These are phyloP conservation scores for Dioscorea dumetorum DNA, from an alignment of 106 monocot genomes.

Conservation along the genomic window DNA sequence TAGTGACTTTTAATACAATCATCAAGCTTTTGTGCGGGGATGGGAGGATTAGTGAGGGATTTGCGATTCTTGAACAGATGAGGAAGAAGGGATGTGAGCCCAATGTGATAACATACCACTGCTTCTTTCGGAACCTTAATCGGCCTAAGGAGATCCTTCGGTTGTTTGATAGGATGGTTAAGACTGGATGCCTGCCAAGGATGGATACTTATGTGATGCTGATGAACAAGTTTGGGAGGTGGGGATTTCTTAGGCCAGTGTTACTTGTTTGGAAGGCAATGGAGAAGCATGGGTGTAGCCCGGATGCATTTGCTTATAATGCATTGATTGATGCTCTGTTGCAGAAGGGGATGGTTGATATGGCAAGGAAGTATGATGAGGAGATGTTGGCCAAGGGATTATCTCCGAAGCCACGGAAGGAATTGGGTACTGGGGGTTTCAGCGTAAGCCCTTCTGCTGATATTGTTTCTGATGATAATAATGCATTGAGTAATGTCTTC, in stretches of 20 bases:
- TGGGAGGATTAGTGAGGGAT: slow-evolving; percentile 68
- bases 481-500: slow-evolving; percentile 9
- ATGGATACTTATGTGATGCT: slow-evolving; percentile 95
- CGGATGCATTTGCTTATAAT: slow-evolving; percentile 83
- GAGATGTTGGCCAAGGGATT: slow-evolving; percentile 89
- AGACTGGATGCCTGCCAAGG: slow-evolving; percentile 50
- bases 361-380: slow-evolving; percentile 78
- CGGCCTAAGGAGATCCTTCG: slow-evolving; percentile 55
- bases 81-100: slow-evolving; percentile 46
- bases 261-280: slow-evolving; percentile 72
- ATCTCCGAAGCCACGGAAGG: slow-evolving; percentile 67
- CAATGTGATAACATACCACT: slow-evolving; percentile 76
- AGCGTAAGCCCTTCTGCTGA: neutral
- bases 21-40: slow-evolving; percentile 61
- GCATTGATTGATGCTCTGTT: slow-evolving; percentile 80
- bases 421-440: slow-evolving; percentile 30
- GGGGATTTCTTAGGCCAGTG: slow-evolving; percentile 86
- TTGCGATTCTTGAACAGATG: slow-evolving; percentile 53
- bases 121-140: slow-evolving; percentile 58
- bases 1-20: slow-evolving; percentile 54
- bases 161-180: slow-evolving; percentile 70
- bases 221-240: slow-evolving; percentile 88
- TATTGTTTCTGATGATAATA: slow-evolving; percentile 4
- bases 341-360: slow-evolving; percentile 82
- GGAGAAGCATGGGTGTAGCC: slow-evolving; percentile 65